phyloP scores from a whole-genome alignment of 768 basidiomycete species.

The Paxillus ammoniavirescens region DNA sequence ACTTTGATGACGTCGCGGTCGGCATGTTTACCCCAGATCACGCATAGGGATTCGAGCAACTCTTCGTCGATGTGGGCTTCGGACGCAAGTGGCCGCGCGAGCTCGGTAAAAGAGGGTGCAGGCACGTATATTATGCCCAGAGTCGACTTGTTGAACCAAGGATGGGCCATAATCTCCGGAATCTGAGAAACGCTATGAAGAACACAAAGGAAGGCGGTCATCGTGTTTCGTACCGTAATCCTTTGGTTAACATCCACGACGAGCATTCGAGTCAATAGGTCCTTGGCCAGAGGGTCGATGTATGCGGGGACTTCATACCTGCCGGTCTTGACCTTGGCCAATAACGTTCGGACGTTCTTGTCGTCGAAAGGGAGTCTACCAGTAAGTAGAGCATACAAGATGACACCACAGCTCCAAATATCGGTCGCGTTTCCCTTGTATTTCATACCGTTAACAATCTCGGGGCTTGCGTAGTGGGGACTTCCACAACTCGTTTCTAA shows the following conservation, averaged over 20 bases:
- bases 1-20: constrained; percentile 55
- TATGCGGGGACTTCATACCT: constrained; percentile 80
- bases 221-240: constrained; percentile 62
- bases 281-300: constrained; percentile 80
- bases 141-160: constrained; percentile 67
- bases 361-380: constrained; percentile 94
- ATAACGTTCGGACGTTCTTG: constrained; percentile 72
- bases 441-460: constrained; percentile 88
- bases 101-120: constrained; percentile 62
- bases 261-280: constrained; percentile 85
- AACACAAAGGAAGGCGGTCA: neutral
- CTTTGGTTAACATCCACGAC: constrained; percentile 78
- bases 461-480: constrained; percentile 95
- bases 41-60: constrained; percentile 71
- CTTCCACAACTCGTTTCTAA: constrained; percentile 95
- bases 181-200: constrained; percentile 51
- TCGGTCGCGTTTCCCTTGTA: constrained; percentile 91
- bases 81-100: constrained; percentile 70
- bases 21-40: constrained; percentile 81
- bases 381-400: constrained; percentile 86
- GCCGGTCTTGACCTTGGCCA: constrained; percentile 85
- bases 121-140: constrained; percentile 46
- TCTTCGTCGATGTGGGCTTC: constrained; percentile 72
- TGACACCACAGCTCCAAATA: constrained; percentile 96
- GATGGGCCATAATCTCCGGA: constrained; percentile 79